Conservation (phyloP, 352 stramenopile genomes). For the Pythium oligandrum region DNA sequence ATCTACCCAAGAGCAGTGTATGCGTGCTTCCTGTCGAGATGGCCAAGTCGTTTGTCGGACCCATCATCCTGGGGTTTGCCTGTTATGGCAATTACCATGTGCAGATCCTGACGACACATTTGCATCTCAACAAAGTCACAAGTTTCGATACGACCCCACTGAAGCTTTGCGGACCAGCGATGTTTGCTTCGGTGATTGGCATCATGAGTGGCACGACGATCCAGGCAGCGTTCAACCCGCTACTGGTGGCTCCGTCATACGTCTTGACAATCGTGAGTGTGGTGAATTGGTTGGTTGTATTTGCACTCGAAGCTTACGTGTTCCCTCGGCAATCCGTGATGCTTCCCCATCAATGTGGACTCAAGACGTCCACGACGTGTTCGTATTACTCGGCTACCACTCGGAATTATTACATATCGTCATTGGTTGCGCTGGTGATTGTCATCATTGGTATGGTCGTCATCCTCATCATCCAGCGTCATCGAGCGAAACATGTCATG, state of each 20-base stretch:
- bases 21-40: slow-evolving; percentile 19
- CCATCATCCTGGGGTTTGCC: slow-evolving; percentile 7
- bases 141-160: slow-evolving; percentile 13
- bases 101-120: slow-evolving; percentile 20
- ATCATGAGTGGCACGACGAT: slow-evolving; percentile 21
- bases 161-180: slow-evolving; percentile 10
- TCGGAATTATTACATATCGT: slow-evolving; percentile 16
- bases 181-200: slow-evolving; percentile 15
- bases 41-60: slow-evolving; percentile 14
- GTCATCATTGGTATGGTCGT: slow-evolving; percentile 10
- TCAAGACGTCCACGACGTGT: slow-evolving; percentile 16
- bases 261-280: slow-evolving; percentile 15
- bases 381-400: slow-evolving; percentile 9
- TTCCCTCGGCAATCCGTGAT: slow-evolving; percentile 13
- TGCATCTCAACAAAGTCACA: slow-evolving; percentile 15
- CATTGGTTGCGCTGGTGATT: slow-evolving; percentile 6
- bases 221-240: slow-evolving; percentile 18
- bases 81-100: slow-evolving; percentile 19
- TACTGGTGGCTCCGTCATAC: slow-evolving; percentile 14
- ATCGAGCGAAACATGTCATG: background rate
- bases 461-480: slow-evolving; percentile 3
- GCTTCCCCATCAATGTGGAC: slow-evolving; percentile 5
- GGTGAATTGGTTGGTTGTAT: slow-evolving; percentile 18
- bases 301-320: slow-evolving; percentile 17
- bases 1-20: slow-evolving; percentile 13